phyloP scores from a whole-genome alignment of 1,284 basidiomycete species.

The Austroboletus novae-zelandiae region DNA sequence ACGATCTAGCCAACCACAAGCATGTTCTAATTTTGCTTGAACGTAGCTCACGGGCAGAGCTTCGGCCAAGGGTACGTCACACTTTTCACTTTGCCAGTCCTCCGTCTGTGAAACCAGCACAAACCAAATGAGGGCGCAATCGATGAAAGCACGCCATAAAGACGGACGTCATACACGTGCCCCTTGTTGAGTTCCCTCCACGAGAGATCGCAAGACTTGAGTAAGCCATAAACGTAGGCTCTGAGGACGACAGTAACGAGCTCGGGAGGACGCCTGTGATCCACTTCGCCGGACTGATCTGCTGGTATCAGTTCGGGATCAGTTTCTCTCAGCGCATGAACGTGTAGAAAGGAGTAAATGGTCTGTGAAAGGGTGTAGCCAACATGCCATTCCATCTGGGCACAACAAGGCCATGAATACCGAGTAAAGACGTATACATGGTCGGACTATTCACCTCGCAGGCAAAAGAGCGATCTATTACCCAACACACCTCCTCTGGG shows the following conservation, averaged over 20 bases:
- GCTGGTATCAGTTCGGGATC: conserved; percentile 52
- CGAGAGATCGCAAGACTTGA: conserved; percentile 82
- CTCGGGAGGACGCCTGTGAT: conserved; percentile 46
- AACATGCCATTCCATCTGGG: conserved; percentile 82
- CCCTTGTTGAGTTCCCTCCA: conserved; percentile 80
- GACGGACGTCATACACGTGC: conserved; percentile 72
- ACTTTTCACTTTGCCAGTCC: conserved; percentile 87
- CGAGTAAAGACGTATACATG: conserved; percentile 7
- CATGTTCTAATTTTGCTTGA: conserved; percentile 60
- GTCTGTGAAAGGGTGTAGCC: conserved; percentile 86
- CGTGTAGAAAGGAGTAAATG: conserved; percentile 78
- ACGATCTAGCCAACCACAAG: conserved; percentile 48
- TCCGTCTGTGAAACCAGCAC: conserved; percentile 56
- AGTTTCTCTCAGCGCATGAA: conserved; percentile 65
- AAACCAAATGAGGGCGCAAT: conserved; percentile 13
- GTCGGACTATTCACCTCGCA: conserved; percentile 64
- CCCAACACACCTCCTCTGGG: conserved; percentile 81
- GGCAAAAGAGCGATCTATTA: conserved; percentile 77
- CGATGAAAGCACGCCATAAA: conserved; percentile 9
- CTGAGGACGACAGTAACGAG: conserved; percentile 71
- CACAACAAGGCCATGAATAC: conserved; percentile 22
- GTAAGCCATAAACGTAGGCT: conserved; percentile 65
- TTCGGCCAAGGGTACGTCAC: conserved; percentile 77
- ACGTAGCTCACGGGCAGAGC: conserved; percentile 59
- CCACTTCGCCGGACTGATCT: conserved; percentile 19